phyloP scores from a whole-genome alignment of 257 asterid species.

The Mitragyna speciosa region DNA sequence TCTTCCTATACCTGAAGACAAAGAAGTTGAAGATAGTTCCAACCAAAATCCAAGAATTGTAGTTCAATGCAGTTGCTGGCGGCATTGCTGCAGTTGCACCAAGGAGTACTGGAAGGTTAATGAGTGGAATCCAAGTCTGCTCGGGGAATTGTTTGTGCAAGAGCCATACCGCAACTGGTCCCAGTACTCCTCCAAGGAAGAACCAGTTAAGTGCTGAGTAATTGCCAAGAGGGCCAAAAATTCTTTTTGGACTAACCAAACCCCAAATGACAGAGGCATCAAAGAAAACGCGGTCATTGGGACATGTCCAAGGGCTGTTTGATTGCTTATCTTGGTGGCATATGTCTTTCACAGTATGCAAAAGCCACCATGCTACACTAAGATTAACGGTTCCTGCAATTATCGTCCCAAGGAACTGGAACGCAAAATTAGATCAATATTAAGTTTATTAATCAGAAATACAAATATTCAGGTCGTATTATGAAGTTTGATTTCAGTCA shows the following conservation, averaged over 20 bases:
- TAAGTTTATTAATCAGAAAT: neutral
- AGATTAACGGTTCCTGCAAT: constrained; percentile 48
- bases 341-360: constrained; percentile 32
- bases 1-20: constrained; percentile 61
- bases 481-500: no score
- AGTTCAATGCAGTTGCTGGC: constrained; percentile 64
- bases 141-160: constrained; percentile 47
- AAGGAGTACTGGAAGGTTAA: constrained; percentile 69
- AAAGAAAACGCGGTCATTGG: constrained; percentile 57
- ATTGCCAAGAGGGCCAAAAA: constrained; percentile 58
- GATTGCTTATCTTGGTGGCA: constrained; percentile 38
- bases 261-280: constrained; percentile 87
- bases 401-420: constrained; percentile 47
- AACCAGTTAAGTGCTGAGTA: constrained; percentile 66
- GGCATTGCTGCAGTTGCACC: constrained; percentile 71
- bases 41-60: constrained; percentile 58
- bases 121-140: constrained; percentile 56
- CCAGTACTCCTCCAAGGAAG: constrained; percentile 55
- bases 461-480: neutral
- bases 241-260: constrained; percentile 56
- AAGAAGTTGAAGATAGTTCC: constrained; percentile 65
- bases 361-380: constrained; percentile 48
- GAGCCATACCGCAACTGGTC: constrained; percentile 58
- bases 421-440: neutral
- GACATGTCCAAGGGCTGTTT: constrained; percentile 77